Base-by-base conservation (phyloP, 139 green algal genomes). In the Chlorokybus atmophyticus region DNA sequence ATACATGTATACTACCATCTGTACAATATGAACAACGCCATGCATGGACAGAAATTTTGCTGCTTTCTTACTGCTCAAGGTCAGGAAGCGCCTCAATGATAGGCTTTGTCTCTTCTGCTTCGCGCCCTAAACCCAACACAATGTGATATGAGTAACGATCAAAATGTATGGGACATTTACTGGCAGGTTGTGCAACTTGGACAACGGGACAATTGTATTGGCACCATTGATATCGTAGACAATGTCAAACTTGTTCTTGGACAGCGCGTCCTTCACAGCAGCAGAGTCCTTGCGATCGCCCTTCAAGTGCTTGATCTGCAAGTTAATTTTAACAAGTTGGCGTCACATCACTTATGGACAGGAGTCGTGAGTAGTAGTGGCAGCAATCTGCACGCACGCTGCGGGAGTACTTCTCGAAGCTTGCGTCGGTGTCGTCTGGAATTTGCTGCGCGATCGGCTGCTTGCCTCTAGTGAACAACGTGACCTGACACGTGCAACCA, bases 211-310 rank as follows among this genome's bases (percentile, higher is more conserved):
- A n/a, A n/a, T n/a, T n/a, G n/a, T n/a, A n/a, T n/a, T n/a, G n/a
- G n/a, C 42, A 71, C 63, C 88, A 67, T 96, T 96, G 76, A 96
- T 93, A 80, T 96, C 88, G 65, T 93, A 96, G 47, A 96, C 87
- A 2, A 94, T 79, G 50, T 96, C 67, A 62, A 96, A 96, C n/a
- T 75, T 76, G 40, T 77, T 53, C 4, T 64, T 57, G 3, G 19
- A 26, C 24, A 96, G 60, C 53, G 78, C 76, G 26, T 57, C 47
- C 73, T 87, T 83, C 32, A 96, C 29, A 27, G 48, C 63, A 14
- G 55, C 67, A 1, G 48, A 6, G 52, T 95, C 87, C 57, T 77
- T 83, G 28, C 88, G 68, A 74, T 96, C 89, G 14, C 75, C 77
- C 29, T 79, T 75, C 29, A 96, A 90, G 81, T 96, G 88, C 70